These are phyloP conservation scores for Thalassiosira mediterranea DNA, from an alignment of 352 stramenopile genomes.

Conservation along the genomic window DNA sequence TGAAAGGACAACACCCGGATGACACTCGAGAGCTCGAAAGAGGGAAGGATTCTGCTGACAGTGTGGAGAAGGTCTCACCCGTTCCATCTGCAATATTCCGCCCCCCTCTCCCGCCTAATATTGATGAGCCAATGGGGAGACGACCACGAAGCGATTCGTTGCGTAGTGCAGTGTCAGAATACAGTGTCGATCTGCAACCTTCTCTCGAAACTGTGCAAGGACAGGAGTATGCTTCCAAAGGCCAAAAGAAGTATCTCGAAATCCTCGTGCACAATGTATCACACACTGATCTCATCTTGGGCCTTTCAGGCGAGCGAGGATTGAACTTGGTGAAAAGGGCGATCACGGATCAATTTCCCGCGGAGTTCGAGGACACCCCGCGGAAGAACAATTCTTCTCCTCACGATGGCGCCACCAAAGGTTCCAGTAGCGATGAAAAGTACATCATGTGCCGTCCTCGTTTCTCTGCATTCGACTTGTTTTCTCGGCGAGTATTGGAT, in stretches of 20 bases:
- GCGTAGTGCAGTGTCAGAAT: slow-evolving; percentile 31
- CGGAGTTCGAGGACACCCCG: slow-evolving; percentile 17
- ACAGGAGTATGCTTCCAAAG: too few species aligned
- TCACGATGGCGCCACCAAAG: background rate
- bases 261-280: slow-evolving; percentile 97
- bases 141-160: slow-evolving; percentile 48
- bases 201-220: background rate
- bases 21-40: background rate
- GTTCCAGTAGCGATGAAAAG: slow-evolving; percentile 37
- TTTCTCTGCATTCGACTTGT: slow-evolving; percentile 80
- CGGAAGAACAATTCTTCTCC: slow-evolving; percentile 12
- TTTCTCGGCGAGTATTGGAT: slow-evolving; percentile 56
- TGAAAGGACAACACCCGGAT: background rate
- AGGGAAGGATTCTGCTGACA: background rate
- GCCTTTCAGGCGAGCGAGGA: slow-evolving; percentile 39
- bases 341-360: slow-evolving; percentile 6
- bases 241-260: slow-evolving; percentile 84
- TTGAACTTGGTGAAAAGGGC: background rate
- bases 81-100: background rate
- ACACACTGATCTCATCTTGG: slow-evolving; percentile 94
- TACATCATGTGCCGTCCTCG: slow-evolving; percentile 71
- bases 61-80: background rate
- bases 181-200: slow-evolving; percentile 28
- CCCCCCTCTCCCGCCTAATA: too few species aligned
- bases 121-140: too few species aligned